A percentile compares a stretch with the other conserved stretches of the same genome.
These are phyloP conservation scores for Zelopaecilomyces penicillatus DNA, from an alignment of 2,329 filamentous ascomycete species.

Conservation along the genomic window DNA sequence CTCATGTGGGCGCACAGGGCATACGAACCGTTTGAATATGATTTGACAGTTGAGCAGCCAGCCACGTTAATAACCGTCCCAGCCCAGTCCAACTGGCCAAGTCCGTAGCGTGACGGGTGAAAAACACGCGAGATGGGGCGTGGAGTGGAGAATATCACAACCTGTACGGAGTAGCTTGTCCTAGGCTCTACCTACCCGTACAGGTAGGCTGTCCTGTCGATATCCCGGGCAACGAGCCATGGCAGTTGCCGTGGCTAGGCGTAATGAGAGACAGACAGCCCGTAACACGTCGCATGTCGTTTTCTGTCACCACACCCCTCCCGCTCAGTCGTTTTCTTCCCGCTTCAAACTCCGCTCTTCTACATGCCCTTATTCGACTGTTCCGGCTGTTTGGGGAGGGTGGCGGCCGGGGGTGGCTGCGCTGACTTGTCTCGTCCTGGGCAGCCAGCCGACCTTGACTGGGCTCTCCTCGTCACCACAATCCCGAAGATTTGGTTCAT, in stretches of 20 bases:
- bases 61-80: no score
- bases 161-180: no score
- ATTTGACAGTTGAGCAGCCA: no score
- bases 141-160: no score
- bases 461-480: conserved; percentile 2
- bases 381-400: background rate
- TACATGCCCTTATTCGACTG: conserved; percentile 1
- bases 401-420: conserved; percentile 6
- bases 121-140: no score
- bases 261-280: conserved; percentile 1
- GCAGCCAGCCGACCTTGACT: conserved; percentile 2
- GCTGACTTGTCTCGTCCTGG: conserved; percentile 6
- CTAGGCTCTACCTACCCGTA: no score
- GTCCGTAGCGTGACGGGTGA: no score
- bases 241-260: background rate
- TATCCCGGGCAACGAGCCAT: no score
- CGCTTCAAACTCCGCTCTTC: background rate
- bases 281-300: background rate
- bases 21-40: no score
- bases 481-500: conserved; percentile 3
- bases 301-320: conserved; percentile 4
- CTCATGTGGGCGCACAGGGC: no score
- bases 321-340: conserved; percentile 1
- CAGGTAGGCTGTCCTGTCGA: no score
- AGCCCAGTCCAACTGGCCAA: no score